Percentiles rank a stretch among this genome's conserved stretches.
These are phyloP conservation scores for Plasmodium blacklocki DNA, from an alignment of 169 alveolate genomes.

Conservation along the genomic window DNA sequence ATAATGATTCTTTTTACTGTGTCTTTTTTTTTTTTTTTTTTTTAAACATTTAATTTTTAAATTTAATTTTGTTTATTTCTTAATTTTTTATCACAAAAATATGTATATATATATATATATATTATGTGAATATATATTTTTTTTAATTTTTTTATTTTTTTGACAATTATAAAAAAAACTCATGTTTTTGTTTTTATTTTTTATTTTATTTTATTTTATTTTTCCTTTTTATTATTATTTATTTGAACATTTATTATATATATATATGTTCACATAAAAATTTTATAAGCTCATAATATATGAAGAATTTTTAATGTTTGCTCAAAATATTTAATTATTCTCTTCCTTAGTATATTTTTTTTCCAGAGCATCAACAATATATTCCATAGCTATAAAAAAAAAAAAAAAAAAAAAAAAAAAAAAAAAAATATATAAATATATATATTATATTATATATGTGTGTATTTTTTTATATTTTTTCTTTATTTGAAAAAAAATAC, in stretches of 20 bases:
- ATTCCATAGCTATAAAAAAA: slow-evolving; percentile 66
- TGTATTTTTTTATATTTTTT: not conserved
- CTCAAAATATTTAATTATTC: slow-evolving; percentile 11
- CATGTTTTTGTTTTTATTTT: slow-evolving; percentile 10
- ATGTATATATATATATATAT: too few relatives aligned
- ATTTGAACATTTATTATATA: not conserved
- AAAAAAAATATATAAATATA: slow-evolving; percentile 1
- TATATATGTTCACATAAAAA: not conserved
- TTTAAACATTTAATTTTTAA: slow-evolving; percentile 10
- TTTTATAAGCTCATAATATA: too few relatives aligned
- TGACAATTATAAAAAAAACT: not conserved
- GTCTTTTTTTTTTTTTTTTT: not conserved
- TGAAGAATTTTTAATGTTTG: too few relatives aligned
- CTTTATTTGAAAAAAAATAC: too few relatives aligned
- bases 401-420: slow-evolving; percentile 11
- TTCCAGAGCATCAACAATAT: slow-evolving; percentile 67
- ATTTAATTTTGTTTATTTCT: slow-evolving; percentile 1
- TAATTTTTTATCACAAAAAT: too few relatives aligned
- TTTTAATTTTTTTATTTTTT: not conserved
- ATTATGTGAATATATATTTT: too few relatives aligned
- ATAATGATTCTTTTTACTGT: not conserved
- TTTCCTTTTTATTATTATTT: not conserved
- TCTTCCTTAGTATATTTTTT: slow-evolving; percentile 65
- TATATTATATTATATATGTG: not conserved
- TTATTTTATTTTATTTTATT: not conserved